Conservation (phyloP, 2,329 filamentous ascomycete species). For the Trichoderma citrinoviride region DNA sequence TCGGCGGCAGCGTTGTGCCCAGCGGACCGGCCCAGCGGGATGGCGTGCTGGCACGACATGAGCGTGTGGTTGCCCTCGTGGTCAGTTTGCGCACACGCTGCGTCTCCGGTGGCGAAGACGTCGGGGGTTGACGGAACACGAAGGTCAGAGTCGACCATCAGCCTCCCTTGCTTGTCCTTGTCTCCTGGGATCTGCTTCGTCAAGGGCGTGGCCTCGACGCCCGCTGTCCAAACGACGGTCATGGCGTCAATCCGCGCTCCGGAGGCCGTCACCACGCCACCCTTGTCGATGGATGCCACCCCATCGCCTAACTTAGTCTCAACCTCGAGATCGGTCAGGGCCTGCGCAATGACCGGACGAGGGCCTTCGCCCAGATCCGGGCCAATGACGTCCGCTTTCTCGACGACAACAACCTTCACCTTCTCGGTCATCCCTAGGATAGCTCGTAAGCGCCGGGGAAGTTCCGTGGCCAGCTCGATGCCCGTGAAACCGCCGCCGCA, state of each 20-base stretch:
- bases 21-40: conserved; percentile 34
- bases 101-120: conserved; percentile 37
- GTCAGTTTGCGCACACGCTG: conserved; percentile 30
- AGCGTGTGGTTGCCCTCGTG: conserved; percentile 30
- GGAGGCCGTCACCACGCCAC: conserved; percentile 29
- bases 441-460: conserved; percentile 31
- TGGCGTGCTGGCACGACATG: conserved; percentile 42
- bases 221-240: conserved; percentile 39
- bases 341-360: conserved; percentile 33
- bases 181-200: conserved; percentile 32
- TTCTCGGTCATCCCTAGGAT: conserved; percentile 23
- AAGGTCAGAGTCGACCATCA: conserved; percentile 33
- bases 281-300: conserved; percentile 29
- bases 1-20: conserved; percentile 36
- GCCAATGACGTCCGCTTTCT: conserved; percentile 30
- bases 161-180: conserved; percentile 31
- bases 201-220: conserved; percentile 33
- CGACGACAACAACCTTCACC: conserved; percentile 31
- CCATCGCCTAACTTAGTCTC: conserved; percentile 32
- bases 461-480: conserved; percentile 33
- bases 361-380: conserved; percentile 34
- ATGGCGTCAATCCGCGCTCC: conserved; percentile 35
- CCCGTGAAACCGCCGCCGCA: conserved; percentile 38
- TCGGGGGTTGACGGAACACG: conserved; percentile 26
- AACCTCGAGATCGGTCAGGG: conserved; percentile 31